Percentiles rank a stretch among this genome's conserved stretches.
Evolutionary conservation across 2,329 filamentous ascomycete species (phyloP).

Genomic region (Colletotrichum liriopes): DNA sequence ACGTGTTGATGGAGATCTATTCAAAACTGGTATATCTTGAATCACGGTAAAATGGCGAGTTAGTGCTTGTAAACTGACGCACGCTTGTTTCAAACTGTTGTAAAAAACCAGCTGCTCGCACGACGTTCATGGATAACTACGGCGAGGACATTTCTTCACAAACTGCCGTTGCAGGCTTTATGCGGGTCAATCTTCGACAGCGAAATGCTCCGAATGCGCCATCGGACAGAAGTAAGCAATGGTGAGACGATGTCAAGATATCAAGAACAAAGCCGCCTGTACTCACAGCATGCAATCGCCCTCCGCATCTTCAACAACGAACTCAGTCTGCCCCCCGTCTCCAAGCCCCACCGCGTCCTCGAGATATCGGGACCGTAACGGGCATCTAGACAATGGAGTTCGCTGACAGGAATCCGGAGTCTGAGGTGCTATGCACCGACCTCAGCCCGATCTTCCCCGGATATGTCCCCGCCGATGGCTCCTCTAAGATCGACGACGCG

Average conservation of each 20-base stretch:
- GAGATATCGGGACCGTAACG: slow-evolving; percentile 51
- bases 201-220: not conserved
- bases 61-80: no score
- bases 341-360: slow-evolving; percentile 38
- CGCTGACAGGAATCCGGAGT: slow-evolving; percentile 54
- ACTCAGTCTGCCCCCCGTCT: slow-evolving; percentile 26
- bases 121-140: not conserved
- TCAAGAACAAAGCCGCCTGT: slow-evolving; percentile 58
- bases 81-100: no score
- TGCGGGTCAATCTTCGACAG: not conserved
- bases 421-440: slow-evolving; percentile 56
- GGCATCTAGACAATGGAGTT: slow-evolving; percentile 57
- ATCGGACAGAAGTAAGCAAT: not conserved
- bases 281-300: slow-evolving; percentile 56
- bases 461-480: slow-evolving; percentile 56
- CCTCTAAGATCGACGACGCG: slow-evolving; percentile 58
- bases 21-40: no score
- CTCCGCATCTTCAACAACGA: slow-evolving; percentile 34
- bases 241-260: not conserved
- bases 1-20: no score
- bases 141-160: not conserved
- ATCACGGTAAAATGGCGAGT: no score
- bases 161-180: not conserved
- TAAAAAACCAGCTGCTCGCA: not conserved
- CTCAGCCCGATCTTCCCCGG: slow-evolving; percentile 58